These are phyloP conservation scores for Microcyclospora tardicrescens DNA, from an alignment of 2,329 filamentous ascomycete genomes.

Conservation along the genomic window DNA sequence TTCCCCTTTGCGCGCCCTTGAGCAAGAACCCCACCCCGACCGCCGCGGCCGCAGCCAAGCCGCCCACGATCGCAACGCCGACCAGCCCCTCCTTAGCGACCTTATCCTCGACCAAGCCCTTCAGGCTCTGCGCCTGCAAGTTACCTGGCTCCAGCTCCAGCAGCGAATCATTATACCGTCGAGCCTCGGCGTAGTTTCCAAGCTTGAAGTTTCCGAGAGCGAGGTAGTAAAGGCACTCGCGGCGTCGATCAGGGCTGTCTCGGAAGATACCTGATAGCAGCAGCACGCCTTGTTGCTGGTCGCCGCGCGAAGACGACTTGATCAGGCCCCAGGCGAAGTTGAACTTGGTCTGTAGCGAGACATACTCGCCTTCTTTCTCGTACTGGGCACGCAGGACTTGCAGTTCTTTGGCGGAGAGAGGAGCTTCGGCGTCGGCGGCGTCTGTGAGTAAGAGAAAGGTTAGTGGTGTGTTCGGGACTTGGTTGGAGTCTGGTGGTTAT, in stretches of 20 bases:
- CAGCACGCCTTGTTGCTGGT: slow-evolving; percentile 89
- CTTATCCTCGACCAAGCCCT: slow-evolving; percentile 84
- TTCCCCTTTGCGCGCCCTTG: slow-evolving; percentile 44
- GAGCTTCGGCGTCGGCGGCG: slow-evolving; percentile 76
- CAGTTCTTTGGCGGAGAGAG: slow-evolving; percentile 76
- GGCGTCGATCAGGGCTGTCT: slow-evolving; percentile 76
- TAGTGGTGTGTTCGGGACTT: slow-evolving; percentile 8
- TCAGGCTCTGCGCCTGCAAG: slow-evolving; percentile 76
- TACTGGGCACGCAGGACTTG: slow-evolving; percentile 87
- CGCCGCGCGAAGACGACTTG: slow-evolving; percentile 70
- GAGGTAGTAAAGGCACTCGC: slow-evolving; percentile 97
- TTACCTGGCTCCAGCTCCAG: slow-evolving; percentile 85
- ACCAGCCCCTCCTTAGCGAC: slow-evolving; percentile 88
- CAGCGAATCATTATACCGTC: slow-evolving; percentile 86
- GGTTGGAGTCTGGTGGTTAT: neutral
- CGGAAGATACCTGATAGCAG: slow-evolving; percentile 96
- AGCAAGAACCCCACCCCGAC: slow-evolving; percentile 80
- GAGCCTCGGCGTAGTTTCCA: slow-evolving; percentile 89
- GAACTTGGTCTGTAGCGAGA: slow-evolving; percentile 96
- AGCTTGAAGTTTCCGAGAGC: slow-evolving; percentile 97
- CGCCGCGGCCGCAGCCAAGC: slow-evolving; percentile 84
- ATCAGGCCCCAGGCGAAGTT: slow-evolving; percentile 99
- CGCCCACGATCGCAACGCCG: slow-evolving; percentile 89
- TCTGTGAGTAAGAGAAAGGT: slow-evolving; percentile 44
- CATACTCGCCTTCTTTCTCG: slow-evolving; percentile 94